Base-by-base conservation (phyloP, 768 basidiomycete genomes). In the Hemileccinum rubropunctum region DNA sequence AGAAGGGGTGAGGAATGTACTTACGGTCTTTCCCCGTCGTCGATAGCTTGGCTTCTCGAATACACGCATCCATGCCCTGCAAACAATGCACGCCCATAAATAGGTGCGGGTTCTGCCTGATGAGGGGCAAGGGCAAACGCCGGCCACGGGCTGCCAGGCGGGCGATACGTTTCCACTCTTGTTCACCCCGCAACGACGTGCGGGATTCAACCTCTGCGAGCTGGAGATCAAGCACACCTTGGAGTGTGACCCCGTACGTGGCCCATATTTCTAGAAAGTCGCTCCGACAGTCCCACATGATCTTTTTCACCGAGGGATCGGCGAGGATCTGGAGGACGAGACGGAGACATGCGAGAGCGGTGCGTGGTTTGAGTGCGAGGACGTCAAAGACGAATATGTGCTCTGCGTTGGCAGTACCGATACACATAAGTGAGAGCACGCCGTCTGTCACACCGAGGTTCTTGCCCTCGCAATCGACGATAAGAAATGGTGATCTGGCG, bases 211-310 rank as follows among this genome's bases (percentile, higher is more conserved):
- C 63, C 50, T 75, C 75, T 2, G 65, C 75, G 13, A 76, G 60
- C 49, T 75, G 74, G 26, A 76, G 62, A 51, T 76, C 75, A 11
- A 76, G 50, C 10, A 76, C 64, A 13, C 64, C 62, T 10, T 58
- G 53, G 20, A 76, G 52, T 0, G 42, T 23, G 20, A 71, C 58
- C 2, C 63, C 61, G 28, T 70, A 70, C 1, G 53, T 42, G 15
- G 61, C 45, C 9, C 26, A 53, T 3, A 76, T 59, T 51, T 75
- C 74, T 30, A 68, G 57, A 56, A 59, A 72, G 56, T 76, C 75
- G 58, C 68, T 68, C 2, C 74, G 64, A 11, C 73, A 73, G 53
- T 76, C 75, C 67, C 71, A 76, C 52, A 73, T 69, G 51, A 76
- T 53, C 56, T 75, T 76, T 27, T 62, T 59, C 32, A 73, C 53